Evolutionary conservation across 1,284 basidiomycete species (phyloP).

Genomic region (Cryptococcus maquisensis): DNA sequence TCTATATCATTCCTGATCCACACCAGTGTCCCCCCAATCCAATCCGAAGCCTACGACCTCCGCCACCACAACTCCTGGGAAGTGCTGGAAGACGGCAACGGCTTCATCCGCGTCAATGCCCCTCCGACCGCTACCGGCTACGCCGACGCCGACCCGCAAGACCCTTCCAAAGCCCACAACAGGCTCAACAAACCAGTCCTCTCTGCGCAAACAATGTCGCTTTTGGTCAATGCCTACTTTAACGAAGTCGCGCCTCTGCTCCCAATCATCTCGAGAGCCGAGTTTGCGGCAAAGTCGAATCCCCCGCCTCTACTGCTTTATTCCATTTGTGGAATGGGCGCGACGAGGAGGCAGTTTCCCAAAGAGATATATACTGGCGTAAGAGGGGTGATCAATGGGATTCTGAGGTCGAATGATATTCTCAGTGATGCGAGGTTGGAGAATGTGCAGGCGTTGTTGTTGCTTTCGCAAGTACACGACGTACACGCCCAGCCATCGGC

Average conservation of each 20-base stretch:
- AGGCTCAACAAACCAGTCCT: slow-evolving; percentile 52
- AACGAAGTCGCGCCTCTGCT: slow-evolving; percentile 75
- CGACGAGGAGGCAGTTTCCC: slow-evolving; percentile 76
- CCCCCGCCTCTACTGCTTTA: slow-evolving; percentile 67
- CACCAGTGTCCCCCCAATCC: slow-evolving; percentile 73
- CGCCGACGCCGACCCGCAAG: slow-evolving; percentile 27
- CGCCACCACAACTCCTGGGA: slow-evolving; percentile 80
- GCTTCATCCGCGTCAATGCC: slow-evolving; percentile 79
- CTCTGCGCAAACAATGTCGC: slow-evolving; percentile 67
- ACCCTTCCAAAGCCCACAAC: slow-evolving; percentile 24
- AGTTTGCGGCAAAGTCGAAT: slow-evolving; percentile 62
- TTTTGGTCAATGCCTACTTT: slow-evolving; percentile 87
- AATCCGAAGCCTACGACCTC: slow-evolving; percentile 81
- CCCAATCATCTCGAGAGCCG: slow-evolving; percentile 78
- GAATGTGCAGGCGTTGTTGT: slow-evolving; percentile 74
- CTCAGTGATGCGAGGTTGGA: slow-evolving; percentile 77
- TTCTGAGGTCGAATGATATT: slow-evolving; percentile 85
- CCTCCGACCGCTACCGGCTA: slow-evolving; percentile 34
- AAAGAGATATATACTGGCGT: slow-evolving; percentile 78
- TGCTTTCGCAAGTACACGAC: slow-evolving; percentile 48
- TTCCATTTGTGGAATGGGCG: slow-evolving; percentile 85
- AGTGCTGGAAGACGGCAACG: slow-evolving; percentile 71
- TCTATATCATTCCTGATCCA: slow-evolving; percentile 81
- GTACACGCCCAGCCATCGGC: slow-evolving; percentile 47
- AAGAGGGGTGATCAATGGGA: slow-evolving; percentile 73